phyloP scores from a whole-genome alignment of 1,139 yeast genomes.

The Trichomonascaceae sp. region DNA sequence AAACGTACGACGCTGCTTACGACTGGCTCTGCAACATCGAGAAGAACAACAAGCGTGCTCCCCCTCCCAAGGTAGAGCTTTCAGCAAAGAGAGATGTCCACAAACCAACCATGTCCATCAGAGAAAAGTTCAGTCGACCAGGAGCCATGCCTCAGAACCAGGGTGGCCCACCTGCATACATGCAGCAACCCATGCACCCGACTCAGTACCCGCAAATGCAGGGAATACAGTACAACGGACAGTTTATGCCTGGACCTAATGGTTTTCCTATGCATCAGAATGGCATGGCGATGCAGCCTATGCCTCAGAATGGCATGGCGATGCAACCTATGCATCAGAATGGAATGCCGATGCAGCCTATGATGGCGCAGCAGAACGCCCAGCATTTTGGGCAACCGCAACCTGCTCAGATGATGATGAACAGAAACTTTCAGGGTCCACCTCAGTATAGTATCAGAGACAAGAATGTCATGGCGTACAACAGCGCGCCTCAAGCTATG shows the following conservation, averaged over 20 bases:
- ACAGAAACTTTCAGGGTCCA: slow-evolving; percentile 2
- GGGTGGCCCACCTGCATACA: too few species aligned
- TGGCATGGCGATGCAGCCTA: not conserved
- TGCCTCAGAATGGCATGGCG: slow-evolving; percentile 5
- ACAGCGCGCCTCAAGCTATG: slow-evolving; percentile 1
- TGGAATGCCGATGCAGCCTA: not conserved
- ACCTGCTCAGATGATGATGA: not conserved
- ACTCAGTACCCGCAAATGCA: too few species aligned
- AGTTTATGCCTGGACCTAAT: too few species aligned
- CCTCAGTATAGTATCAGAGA: not conserved
- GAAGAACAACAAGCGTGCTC: slow-evolving; percentile 1
- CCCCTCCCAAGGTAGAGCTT: slow-evolving; percentile 1
- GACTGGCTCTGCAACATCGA: slow-evolving; percentile 17
- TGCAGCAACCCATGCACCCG: too few species aligned
- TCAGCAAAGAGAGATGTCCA: slow-evolving; percentile 20
- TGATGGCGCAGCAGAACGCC: not conserved
- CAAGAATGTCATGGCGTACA: not conserved
- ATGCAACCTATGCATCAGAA: slow-evolving; percentile 5
- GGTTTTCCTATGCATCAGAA: slow-evolving; percentile 1
- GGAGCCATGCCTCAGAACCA: slow-evolving; percentile 5
- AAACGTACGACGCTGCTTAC: slow-evolving; percentile 25
- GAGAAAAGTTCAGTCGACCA: slow-evolving; percentile 23
- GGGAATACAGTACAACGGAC: too few species aligned
- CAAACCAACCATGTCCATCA: slow-evolving; percentile 22
- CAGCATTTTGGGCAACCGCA: not conserved